Evolutionary conservation across 1,284 basidiomycete species (phyloP).

Genomic region (Pholiota adiposa): DNA sequence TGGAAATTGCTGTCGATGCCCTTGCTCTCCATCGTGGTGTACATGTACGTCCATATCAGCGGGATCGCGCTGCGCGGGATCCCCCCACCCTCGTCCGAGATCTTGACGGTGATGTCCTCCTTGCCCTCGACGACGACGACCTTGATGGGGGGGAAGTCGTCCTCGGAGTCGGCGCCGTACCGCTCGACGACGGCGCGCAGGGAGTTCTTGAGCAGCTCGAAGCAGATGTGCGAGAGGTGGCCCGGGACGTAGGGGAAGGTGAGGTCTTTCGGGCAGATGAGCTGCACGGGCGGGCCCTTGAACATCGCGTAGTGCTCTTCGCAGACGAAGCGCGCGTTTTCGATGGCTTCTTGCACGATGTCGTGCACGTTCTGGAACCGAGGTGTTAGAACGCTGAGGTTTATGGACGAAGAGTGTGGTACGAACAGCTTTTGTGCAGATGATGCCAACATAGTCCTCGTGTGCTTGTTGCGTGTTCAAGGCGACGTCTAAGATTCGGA

Average conservation of each 20-base stretch:
- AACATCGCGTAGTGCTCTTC: slow-evolving; percentile 98
- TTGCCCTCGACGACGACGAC: slow-evolving; percentile 95
- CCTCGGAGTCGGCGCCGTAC: slow-evolving; percentile 84
- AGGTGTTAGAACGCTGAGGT: slow-evolving; percentile 8
- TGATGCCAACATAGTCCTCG: slow-evolving; percentile 95
- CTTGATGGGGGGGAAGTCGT: slow-evolving; percentile 93
- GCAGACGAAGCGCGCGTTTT: slow-evolving; percentile 97
- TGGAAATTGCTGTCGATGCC: slow-evolving; percentile 88
- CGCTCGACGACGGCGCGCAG: slow-evolving; percentile 96
- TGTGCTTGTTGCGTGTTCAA: slow-evolving; percentile 90
- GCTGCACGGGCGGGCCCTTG: slow-evolving; percentile 94
- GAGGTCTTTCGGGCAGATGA: slow-evolving; percentile 90
- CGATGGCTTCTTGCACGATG: slow-evolving; percentile 97
- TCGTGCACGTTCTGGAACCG: slow-evolving; percentile 81
- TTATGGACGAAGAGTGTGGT: neutral
- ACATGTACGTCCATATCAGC: slow-evolving; percentile 99
- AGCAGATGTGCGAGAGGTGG: slow-evolving; percentile 94
- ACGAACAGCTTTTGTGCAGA: slow-evolving; percentile 90
- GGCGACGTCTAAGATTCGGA: slow-evolving; percentile 71
- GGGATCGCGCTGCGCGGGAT: slow-evolving; percentile 94
- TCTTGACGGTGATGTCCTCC: slow-evolving; percentile 99
- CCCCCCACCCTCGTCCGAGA: slow-evolving; percentile 90
- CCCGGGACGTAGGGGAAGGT: slow-evolving; percentile 97
- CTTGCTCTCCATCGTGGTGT: slow-evolving; percentile 95
- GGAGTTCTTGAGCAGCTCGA: slow-evolving; percentile 99